Evolutionary conservation across 768 basidiomycete species (phyloP), one percentile per base, ranked within the genome.

Genomic region (Candolleomyces efflorescens): DNA sequence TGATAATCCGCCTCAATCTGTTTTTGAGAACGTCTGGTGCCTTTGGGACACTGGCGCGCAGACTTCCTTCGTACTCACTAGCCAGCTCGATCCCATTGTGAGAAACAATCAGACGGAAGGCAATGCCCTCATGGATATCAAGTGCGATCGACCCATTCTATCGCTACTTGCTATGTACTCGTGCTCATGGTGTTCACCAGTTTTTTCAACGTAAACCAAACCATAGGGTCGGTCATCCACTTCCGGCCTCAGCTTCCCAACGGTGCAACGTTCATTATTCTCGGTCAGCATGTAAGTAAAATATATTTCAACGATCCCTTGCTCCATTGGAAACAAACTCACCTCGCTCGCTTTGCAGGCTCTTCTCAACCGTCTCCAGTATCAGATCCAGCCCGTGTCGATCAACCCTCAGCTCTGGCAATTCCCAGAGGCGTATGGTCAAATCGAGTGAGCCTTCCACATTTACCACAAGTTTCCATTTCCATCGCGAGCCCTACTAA

Each of bases 11-110:
- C 59, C 59, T 60, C 49, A 57, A 51, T 45, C 41, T 49, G n/a
- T 60, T 38, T 60, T 60, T 60, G 48, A 57, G 47, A 52, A n/a
- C n/a, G n/a, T n/a, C n/a, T n/a, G n/a, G n/a, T 60, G 59, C 59
- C 59, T 60, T 54, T 60, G 47, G 59, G 59, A 60, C 54, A 60
- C 55, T 56, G 55, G 55, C 32, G 55, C 55, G 26, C 59, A 60
- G 55, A 60, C 55, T 22, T 60, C 59, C 59, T 56, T 60, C 55
- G 41, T 60, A 56, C 47, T 60, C 59, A 60, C 59, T 38, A 60
- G 59, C 55, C 55, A 59, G 54, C 58, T 59, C 36, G 53, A 59
- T 55, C 43, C 53, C 20, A 22, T 44, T 59, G 58, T 59, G 58
- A 59, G 58, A 38, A 53, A 59, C 41, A 59, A 59, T 59, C 53